phyloP scores from a whole-genome alignment of 495 filamentous ascomycete genomes.

The Talaromyces ruber region DNA sequence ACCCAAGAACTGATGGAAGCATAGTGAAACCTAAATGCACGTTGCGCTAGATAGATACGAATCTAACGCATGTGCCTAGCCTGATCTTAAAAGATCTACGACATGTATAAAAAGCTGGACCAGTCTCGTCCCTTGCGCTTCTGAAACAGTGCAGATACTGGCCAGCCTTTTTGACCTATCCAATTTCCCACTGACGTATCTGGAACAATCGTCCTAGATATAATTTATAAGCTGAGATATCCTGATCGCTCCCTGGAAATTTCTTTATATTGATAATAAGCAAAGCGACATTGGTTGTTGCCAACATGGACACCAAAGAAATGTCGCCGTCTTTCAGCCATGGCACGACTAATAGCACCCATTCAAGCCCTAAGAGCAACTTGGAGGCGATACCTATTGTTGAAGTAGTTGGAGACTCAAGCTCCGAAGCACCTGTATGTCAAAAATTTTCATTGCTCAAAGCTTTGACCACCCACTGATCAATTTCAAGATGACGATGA shows the following conservation, averaged over 20 bases:
- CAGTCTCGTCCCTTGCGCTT: background rate
- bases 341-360: background rate
- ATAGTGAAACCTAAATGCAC: background rate
- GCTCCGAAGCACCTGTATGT: background rate
- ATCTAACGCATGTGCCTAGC: background rate
- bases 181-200: background rate
- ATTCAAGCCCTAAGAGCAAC: slow-evolving; percentile 2
- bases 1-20: background rate
- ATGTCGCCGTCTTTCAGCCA: background rate
- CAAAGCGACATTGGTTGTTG: background rate
- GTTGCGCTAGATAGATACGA: background rate
- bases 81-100: background rate
- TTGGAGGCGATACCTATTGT: background rate
- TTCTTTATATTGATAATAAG: background rate
- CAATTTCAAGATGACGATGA: slow-evolving; percentile 43
- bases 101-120: background rate
- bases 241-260: background rate
- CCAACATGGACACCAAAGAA: slow-evolving; percentile 1
- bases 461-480: background rate
- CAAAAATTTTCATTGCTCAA: background rate
- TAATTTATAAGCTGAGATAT: background rate
- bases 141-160: background rate
- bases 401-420: background rate
- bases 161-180: background rate
- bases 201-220: background rate